Base-by-base conservation (phyloP, 2,329 filamentous ascomycete genomes). In the Fusarium duplospermum region DNA sequence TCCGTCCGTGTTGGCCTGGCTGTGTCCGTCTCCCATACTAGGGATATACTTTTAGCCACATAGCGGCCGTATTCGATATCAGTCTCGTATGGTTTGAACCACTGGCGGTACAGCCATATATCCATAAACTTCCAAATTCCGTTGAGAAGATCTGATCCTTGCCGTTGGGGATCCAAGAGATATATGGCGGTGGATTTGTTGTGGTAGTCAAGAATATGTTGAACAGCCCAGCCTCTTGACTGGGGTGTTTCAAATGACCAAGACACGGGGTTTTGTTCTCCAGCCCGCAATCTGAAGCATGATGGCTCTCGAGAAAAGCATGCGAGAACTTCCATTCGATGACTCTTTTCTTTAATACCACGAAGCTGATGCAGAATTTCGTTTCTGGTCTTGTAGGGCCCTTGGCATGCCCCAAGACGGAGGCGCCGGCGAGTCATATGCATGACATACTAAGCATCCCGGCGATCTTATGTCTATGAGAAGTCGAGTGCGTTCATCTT, bases 21-120 rank as follows among this genome's bases (percentile, higher is more conserved):
- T 10, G 13, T 9, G 11, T 22, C 33, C 7, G 2, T 27, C 14
- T 20, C 24, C 31, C 58, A 62, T 20, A n/a, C n/a, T 16, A 50
- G 11, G 24, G 11, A 8, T 18, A 69, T 11, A 3, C 56, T 40
- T 22, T 35, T 40, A 6, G 47, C 47, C 22, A 58, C 29, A 29
- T 58, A 52, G 16, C 38, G 56, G 16, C 47, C 31, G 18, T 62
- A 22, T 11, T 67, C 66, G 10, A 58, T 67, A 6, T 58, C 47
- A n/a, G 57, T 62, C 7, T 62, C 8, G 31, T 67, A 58, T 4
- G 63, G 63, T 18, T 57, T n/a, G 10, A 69, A 62, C 47, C 62
- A 66, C 11, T 66, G 62, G 13, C 38, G 62, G 36, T 69, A 69
- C 3, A 69, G 36, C 66, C 66, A 69, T 20, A 66, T 29, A 45